Conservation (phyloP, 2,329 filamentous ascomycete species). For the Aspergillus oerlinghausenensis region DNA sequence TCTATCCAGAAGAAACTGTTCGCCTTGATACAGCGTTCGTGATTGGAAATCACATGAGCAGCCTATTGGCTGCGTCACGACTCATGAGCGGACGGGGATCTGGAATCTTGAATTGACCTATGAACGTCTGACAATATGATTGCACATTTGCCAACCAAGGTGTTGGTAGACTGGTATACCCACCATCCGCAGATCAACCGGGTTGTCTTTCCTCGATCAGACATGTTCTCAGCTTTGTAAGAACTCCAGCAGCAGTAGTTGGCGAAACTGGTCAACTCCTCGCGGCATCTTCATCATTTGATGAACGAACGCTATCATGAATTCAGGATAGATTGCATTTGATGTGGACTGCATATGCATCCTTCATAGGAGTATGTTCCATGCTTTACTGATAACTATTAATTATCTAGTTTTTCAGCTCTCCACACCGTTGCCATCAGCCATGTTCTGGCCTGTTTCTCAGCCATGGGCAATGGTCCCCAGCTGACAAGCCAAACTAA, state of each 20-base stretch:
- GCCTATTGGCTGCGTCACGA: not conserved
- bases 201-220: not conserved
- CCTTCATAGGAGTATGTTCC: not conserved
- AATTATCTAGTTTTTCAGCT: not conserved
- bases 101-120: not conserved
- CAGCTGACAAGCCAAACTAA: not conserved
- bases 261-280: not conserved
- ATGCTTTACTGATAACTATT: not conserved
- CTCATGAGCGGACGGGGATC: not conserved
- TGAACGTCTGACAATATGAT: not conserved
- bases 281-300: not conserved
- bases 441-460: not conserved
- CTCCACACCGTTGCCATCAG: not conserved
- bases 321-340: not conserved
- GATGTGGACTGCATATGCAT: not conserved
- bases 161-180: not conserved
- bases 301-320: not conserved
- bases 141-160: not conserved
- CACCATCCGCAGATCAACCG: too few species aligned
- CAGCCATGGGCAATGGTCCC: not conserved
- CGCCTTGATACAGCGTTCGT: not conserved
- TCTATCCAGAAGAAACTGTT: not conserved
- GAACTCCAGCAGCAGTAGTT: not conserved
- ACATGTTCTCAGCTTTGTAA: not conserved
- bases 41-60: not conserved